phyloP scores from a whole-genome alignment of 2,329 filamentous ascomycete genomes.

The Ramichloridium luteum region DNA sequence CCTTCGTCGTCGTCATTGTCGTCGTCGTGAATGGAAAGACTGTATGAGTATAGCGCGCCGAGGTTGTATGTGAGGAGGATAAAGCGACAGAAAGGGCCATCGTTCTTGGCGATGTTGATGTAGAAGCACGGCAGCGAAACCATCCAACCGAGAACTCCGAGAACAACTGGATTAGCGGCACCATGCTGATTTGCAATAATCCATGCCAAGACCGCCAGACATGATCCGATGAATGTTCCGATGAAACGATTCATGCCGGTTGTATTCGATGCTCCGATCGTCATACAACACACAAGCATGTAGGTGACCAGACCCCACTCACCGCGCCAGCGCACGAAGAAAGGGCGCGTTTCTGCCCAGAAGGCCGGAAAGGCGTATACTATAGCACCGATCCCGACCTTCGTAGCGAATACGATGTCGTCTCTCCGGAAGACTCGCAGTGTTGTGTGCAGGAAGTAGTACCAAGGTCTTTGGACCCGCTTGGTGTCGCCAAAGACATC shows the following conservation, averaged over 20 bases:
- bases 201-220: slow-evolving; percentile 68
- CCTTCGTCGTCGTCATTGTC: slow-evolving; percentile 79
- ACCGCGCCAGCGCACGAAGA: slow-evolving; percentile 79
- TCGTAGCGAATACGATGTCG: slow-evolving; percentile 69
- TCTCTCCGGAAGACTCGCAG: slow-evolving; percentile 49
- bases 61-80: slow-evolving; percentile 95
- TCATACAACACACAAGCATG: slow-evolving; percentile 98
- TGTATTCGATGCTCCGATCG: slow-evolving; percentile 88
- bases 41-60: slow-evolving; percentile 87
- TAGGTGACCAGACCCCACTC: slow-evolving; percentile 96
- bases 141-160: slow-evolving; percentile 72
- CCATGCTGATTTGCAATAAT: slow-evolving; percentile 41
- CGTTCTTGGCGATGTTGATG: slow-evolving; percentile 71
- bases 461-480: slow-evolving; percentile 20
- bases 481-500: slow-evolving; percentile 20
- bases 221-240: slow-evolving; percentile 72
- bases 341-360: slow-evolving; percentile 60
- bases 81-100: slow-evolving; percentile 83
- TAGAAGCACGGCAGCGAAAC: slow-evolving; percentile 67
- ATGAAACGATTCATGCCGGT: slow-evolving; percentile 77
- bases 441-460: slow-evolving; percentile 42
- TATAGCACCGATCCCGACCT: slow-evolving; percentile 81
- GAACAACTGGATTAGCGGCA: slow-evolving; percentile 56
- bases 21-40: slow-evolving; percentile 64
- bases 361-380: slow-evolving; percentile 86